Percentiles rank a stretch among this genome's conserved stretches.
These are phyloP conservation scores for Funneliformis caledonium DNA, from an alignment of 371 early-diverging fungal genomes.

Conservation along the genomic window DNA sequence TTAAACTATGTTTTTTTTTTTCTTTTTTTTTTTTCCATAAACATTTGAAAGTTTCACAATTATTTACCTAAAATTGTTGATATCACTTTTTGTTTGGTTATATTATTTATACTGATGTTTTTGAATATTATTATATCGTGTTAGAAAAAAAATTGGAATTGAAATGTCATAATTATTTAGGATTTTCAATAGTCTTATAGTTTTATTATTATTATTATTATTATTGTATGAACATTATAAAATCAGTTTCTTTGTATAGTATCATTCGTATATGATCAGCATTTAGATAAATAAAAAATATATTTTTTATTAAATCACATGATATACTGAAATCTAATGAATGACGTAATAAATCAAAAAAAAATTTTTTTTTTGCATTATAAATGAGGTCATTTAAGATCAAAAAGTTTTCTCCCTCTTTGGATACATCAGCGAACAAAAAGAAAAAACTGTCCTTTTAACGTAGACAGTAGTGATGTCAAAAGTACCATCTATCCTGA, in stretches of 20 bases:
- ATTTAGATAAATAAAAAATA: too few species aligned
- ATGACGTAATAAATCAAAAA: background rate
- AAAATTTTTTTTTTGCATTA: background rate
- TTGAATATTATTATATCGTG: background rate
- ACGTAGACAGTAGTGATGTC: constrained; percentile 47
- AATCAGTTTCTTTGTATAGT: too few species aligned
- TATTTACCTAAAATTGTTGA: background rate
- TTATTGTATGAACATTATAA: too few species aligned
- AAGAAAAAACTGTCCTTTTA: background rate
- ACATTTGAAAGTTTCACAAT: background rate
- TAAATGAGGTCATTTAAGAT: background rate
- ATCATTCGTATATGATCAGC: background rate
- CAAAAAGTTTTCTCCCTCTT: background rate
- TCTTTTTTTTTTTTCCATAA: background rate
- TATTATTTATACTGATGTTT: background rate
- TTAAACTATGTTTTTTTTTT: background rate
- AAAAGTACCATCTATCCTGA: constrained; percentile 52
- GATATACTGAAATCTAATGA: background rate
- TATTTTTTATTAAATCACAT: background rate
- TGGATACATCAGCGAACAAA: constrained; percentile 23
- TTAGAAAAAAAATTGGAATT: background rate
- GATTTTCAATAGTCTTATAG: too few species aligned
- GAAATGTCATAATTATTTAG: background rate
- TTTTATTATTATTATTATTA: too few species aligned
- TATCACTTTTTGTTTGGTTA: background rate